Conservation (phyloP, 2,329 filamentous ascomycete species). For the Trichoderma asperellum region DNA sequence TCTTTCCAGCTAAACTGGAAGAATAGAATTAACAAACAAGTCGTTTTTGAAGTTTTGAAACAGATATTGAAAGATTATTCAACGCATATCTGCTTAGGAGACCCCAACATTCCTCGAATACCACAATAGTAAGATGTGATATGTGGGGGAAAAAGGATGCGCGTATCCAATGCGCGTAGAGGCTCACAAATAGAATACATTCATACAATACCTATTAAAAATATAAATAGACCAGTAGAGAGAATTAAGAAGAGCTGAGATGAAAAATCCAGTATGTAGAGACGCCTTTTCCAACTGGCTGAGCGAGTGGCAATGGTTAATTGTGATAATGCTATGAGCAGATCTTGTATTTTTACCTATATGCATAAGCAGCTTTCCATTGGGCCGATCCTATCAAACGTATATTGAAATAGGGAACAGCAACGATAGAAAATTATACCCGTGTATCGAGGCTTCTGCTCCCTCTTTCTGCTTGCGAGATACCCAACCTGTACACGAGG, state of each 20-base stretch:
- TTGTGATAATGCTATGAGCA: neutral
- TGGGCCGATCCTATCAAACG: neutral
- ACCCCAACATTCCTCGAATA: too few species aligned
- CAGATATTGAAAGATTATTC: too few species aligned
- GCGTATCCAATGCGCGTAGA: too few species aligned
- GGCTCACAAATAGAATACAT: too few species aligned
- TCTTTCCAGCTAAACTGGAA: too few species aligned
- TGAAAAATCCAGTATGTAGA: neutral
- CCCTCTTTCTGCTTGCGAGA: neutral
- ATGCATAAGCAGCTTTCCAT: neutral
- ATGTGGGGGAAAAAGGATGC: too few species aligned
- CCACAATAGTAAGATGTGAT: too few species aligned
- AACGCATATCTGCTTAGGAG: too few species aligned
- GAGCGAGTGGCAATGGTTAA: neutral
- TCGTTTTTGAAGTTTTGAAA: too few species aligned
- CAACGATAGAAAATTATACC: too few species aligned
- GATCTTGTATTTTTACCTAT: neutral
- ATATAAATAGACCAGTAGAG: neutral
- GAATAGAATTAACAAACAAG: too few species aligned
- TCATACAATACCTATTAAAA: neutral
- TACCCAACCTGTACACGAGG: neutral
- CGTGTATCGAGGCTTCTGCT: too few species aligned
- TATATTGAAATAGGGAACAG: neutral
- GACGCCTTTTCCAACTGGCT: neutral
- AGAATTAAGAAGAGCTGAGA: neutral